Evolutionary conservation across 73 alveolate genomes (phyloP), one percentile per base, ranked within the genome.

Genomic region (Durusdinium trenchii): DNA sequence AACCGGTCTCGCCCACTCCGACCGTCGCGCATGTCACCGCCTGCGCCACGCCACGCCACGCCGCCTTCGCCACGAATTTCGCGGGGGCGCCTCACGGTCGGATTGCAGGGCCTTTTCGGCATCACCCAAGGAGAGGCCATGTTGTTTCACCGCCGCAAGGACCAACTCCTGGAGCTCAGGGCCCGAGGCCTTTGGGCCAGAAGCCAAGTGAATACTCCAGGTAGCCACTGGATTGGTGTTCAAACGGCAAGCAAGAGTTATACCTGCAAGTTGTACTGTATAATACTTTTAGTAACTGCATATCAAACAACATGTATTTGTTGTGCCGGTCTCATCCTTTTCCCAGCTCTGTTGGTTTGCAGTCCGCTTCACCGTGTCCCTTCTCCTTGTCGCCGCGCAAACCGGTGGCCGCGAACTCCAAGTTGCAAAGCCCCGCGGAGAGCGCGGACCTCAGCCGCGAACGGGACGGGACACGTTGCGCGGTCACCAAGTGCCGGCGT

Each of bases 111-210:
- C 23, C 47, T 81, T 67, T 12, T 81, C 36, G 12, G 91, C 91
- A 81, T 81, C 91, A 5, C 71, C 91, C 91, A 81, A 7, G 35
- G 91, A 81, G 30, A 7, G 91, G 71, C 91, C 91, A 46, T 81
- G 91, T 32, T 81, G 91, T 4, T 47, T 81, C 91, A 81, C 91
- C 0, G 91, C 91, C 9, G 91, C 91, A 46, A 81, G 71, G n/a
- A 81, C 91, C 91, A 81, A 43, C 69, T 81, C 91, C 91, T 81
- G 50, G n/a, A n/a, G 73, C 30, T 32, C 30, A 23, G 73, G n/a
- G 73, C n/a, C 18, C 30, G 73, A 60, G 30, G n/a, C 30, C 18
- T 60, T 23, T 23, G n/a, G 30, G 30, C 73, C 18, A 23, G 30
- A 32, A 60, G 1, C 30, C 18, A 23, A 60, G 0, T 23, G 18